Evolutionary conservation across 148 eudicot genomes (phyloP).

Genomic region (Hydrangea macrophylla): DNA sequence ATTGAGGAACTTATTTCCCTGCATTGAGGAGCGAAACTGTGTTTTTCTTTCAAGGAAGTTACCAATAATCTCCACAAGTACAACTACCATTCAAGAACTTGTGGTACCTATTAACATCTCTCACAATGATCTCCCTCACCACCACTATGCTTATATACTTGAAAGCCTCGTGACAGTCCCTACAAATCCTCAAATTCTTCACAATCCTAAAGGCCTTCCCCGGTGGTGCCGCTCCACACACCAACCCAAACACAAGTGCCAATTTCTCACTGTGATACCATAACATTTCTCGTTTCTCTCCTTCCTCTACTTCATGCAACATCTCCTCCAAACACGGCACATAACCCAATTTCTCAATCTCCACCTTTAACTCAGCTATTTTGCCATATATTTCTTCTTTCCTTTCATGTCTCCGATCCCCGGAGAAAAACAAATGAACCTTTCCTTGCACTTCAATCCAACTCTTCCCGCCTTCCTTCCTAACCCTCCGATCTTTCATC

Average conservation of each 20-base stretch:
- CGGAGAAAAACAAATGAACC: slow-evolving; percentile 59
- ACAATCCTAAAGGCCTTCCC: slow-evolving; percentile 68
- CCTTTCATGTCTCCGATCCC: slow-evolving; percentile 44
- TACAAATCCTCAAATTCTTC: slow-evolving; percentile 64
- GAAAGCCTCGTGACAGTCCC: slow-evolving; percentile 62
- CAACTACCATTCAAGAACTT: slow-evolving; percentile 54
- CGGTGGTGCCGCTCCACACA: slow-evolving; percentile 46
- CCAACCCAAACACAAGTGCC: slow-evolving; percentile 69
- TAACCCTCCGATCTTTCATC: slow-evolving; percentile 55
- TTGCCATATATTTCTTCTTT: slow-evolving; percentile 45
- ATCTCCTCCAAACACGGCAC: slow-evolving; percentile 48
- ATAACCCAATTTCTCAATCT: slow-evolving; percentile 53
- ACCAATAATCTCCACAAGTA: slow-evolving; percentile 59
- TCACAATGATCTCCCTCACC: slow-evolving; percentile 61
- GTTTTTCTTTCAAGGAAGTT: neutral
- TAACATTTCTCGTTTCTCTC: slow-evolving; percentile 53
- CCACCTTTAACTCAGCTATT: slow-evolving; percentile 45
- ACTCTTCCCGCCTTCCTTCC: slow-evolving; percentile 66
- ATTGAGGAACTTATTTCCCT: neutral
- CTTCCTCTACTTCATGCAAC: slow-evolving; percentile 51
- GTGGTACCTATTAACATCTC: slow-evolving; percentile 70
- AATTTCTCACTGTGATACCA: slow-evolving; percentile 69
- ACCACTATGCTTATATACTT: slow-evolving; percentile 53
- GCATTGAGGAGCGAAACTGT: too few species aligned
- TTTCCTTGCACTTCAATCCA: slow-evolving; percentile 63